These are phyloP conservation scores for Spirogloea muscicola DNA, from an alignment of 139 green algal species.

Conservation along the genomic window DNA sequence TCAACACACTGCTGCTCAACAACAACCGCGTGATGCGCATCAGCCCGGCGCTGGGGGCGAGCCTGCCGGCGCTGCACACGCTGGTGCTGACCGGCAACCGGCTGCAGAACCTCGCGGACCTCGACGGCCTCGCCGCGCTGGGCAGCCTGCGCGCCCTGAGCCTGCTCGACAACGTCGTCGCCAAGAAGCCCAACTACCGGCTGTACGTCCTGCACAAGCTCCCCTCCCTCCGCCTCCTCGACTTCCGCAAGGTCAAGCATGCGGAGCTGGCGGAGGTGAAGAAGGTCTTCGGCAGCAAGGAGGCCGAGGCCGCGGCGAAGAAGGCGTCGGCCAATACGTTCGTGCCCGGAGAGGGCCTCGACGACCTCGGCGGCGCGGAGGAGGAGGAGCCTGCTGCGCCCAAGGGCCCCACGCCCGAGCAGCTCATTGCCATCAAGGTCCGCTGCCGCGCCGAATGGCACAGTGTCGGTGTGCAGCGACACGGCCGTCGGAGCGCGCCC, in stretches of 20 bases:
- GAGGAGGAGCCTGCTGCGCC: too few relatives aligned
- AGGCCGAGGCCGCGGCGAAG: slow-evolving; percentile 14
- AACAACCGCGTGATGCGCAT: slow-evolving; percentile 89
- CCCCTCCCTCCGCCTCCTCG: slow-evolving; percentile 77
- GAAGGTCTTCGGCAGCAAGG: slow-evolving; percentile 26
- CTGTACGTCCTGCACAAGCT: slow-evolving; percentile 78
- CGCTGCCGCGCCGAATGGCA: not conserved
- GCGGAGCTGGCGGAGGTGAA: slow-evolving; percentile 38
- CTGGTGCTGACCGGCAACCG: slow-evolving; percentile 92
- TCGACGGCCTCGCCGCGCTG: slow-evolving; percentile 77
- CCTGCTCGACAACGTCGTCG: slow-evolving; percentile 86
- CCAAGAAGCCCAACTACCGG: slow-evolving; percentile 76
- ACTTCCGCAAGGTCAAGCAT: slow-evolving; percentile 92
- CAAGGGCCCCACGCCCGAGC: slow-evolving; percentile 37
- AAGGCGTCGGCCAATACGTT: slow-evolving; percentile 32
- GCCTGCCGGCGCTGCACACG: slow-evolving; percentile 75
- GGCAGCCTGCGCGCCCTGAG: slow-evolving; percentile 69
- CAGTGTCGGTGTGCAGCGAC: too few relatives aligned
- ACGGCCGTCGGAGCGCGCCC: too few relatives aligned
- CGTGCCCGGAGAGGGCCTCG: slow-evolving; percentile 23
- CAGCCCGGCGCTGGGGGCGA: slow-evolving; percentile 60
- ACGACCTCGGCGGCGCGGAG: too few relatives aligned
- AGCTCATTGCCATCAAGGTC: slow-evolving; percentile 43
- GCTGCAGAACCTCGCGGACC: slow-evolving; percentile 78
- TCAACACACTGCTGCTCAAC: slow-evolving; percentile 73